Percentiles rank a stretch among this genome's conserved stretches.
These are phyloP conservation scores for Panaeolus cyanescens DNA, from an alignment of 768 basidiomycete species.

Conservation along the genomic window DNA sequence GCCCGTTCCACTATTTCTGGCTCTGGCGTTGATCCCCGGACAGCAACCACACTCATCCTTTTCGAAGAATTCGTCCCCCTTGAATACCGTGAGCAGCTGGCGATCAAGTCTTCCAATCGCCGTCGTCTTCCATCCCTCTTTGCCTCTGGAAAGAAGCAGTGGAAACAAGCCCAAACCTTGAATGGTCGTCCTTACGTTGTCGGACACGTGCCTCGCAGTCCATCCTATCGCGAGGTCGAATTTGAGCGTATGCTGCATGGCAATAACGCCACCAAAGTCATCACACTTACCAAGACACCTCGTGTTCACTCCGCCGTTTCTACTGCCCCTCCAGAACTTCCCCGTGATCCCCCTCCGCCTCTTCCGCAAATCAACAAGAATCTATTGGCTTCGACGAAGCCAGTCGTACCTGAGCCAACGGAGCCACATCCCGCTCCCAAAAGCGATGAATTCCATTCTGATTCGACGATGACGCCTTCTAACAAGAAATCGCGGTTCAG, in stretches of 20 bases:
- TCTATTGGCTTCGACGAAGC: conserved; percentile 14
- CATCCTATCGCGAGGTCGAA: conserved; percentile 65
- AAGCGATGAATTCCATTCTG: conserved; percentile 36
- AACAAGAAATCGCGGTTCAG: conserved; percentile 60
- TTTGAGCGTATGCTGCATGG: conserved; percentile 76
- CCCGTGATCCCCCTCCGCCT: conserved; percentile 14
- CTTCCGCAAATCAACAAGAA: not conserved
- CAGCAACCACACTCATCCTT: conserved; percentile 68
- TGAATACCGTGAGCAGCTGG: conserved; percentile 81
- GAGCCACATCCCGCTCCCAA: conserved; percentile 24
- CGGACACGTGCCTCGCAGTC: conserved; percentile 56
- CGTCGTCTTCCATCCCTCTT: conserved; percentile 75
- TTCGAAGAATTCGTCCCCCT: conserved; percentile 95
- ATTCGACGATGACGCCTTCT: conserved; percentile 29
- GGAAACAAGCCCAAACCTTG: conserved; percentile 83
- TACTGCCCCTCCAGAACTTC: conserved; percentile 9
- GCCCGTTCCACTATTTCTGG: conserved; percentile 36
- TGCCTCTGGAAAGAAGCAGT: conserved; percentile 55
- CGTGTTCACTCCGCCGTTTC: conserved; percentile 17
- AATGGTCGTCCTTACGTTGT: conserved; percentile 78
- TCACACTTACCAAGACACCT: conserved; percentile 37
- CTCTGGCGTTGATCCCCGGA: conserved; percentile 63
- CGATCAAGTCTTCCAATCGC: conserved; percentile 49
- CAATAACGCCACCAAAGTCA: conserved; percentile 46
- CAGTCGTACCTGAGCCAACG: conserved; percentile 19